Base-by-base conservation (phyloP, 1,284 basidiomycete species). In the Wolfiporia cocos region DNA sequence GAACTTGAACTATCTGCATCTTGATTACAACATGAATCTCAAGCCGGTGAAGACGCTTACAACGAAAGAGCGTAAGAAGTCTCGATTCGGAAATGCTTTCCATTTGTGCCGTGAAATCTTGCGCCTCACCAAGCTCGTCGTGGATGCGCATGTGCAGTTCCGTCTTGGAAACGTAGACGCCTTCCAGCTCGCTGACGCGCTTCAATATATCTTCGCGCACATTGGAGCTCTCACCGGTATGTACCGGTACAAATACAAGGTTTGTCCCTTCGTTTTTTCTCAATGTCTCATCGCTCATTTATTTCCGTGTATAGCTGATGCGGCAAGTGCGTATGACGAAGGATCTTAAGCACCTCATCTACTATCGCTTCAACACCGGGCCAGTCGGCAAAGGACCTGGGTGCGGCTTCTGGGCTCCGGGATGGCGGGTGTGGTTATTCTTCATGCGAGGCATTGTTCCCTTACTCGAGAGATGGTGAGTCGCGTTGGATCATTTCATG, bases 201-300 rank as follows among this genome's bases (percentile, higher is more conserved):
- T 99, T 21, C 96, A 99, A 64, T 99, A 99, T 62, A 92, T 95
- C 59, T 97, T 99, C 60, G 90, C 83, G 7, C 96, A 99, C 61
- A 92, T 99, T 48, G 96, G 95, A 59, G 95, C 96, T 24, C 71
- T 99, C 47, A 99, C 96, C 5, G 96, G 96, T 57, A 97, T 98
- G 91, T 99, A 99, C 68, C 81, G 96, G 37, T 92, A 98, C 75
- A 99, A 98, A 74, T 98, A 98, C 74, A 98, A 97, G 79, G 83
- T 82, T 42, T 5, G 71, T 57, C 9, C 26, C 26, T n/a, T 20
- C 26, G 14, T 34, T 30, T 10, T 28, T 37, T 11, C 37, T 19
- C 17, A 3, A 28, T 17, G 40, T 36, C 6, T 29, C 24, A 19
- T n/a, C 26, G 10, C 26, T 7, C 28, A 44, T 22, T 39, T 20